Base-by-base conservation (phyloP, 2,329 filamentous ascomycete species). In the Claviceps digitariae region DNA sequence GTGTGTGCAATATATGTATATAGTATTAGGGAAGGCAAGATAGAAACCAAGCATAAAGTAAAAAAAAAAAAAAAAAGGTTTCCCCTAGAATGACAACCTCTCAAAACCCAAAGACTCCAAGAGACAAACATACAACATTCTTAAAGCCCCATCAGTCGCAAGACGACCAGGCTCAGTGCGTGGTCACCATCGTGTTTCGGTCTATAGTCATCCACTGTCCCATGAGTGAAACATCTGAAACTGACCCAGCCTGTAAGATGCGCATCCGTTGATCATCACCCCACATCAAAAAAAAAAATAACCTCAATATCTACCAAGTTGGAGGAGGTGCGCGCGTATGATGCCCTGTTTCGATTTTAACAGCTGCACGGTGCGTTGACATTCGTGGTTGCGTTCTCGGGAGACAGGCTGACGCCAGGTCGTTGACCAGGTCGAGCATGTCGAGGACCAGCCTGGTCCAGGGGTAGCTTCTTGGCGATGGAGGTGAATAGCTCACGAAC, bases 391-490 rank as follows among this genome's bases (percentile, higher is more conserved):
- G 75, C 69, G 56, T 73, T 76, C 64, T 82, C 79, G 23, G 76
- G 73, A 36, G 71, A 72, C 58, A 82, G 69, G 63, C 72, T 82
- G 60, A 82, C 78, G 47, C 78, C 78, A 45, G 77, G 75, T 64
- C 78, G 75, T 66, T 81, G 77, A 49, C 78, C 78, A 13, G 78
- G 76, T 55, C 90, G 79, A 66, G 90, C 77, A 68, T 90, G 90
- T 67, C 91, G 82, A 58, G 91, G 89, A n/a, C 90, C 91, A 50
- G 84, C 90, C 72, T 97, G 93, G 66, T 98, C 93, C 61, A 97
- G 83, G 34, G 93, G 93, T 59, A 98, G 78, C 73, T 95, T 97
- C 84, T 91, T 95, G 57, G 93, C 93, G 67, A 98, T 97, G 55
- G 90, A 90, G 44, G 91, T 96, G 72, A 98, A 98, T 52, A 98